Conservation (phyloP, 75 land plant species). For the Ceratopteris richardii region DNA sequence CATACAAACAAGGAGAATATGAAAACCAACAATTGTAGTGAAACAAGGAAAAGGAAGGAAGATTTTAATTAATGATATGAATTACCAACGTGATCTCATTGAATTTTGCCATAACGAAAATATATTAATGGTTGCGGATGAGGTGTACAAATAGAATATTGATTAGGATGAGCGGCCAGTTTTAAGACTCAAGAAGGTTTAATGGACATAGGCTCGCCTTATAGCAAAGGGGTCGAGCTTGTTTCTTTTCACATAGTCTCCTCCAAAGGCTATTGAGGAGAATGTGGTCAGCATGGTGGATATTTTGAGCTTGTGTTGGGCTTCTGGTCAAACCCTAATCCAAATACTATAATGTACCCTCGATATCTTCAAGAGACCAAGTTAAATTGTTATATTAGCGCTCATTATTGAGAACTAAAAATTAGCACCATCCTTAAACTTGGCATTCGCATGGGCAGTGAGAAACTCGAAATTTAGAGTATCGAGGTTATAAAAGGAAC, state of each 20-base stretch:
- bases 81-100: conserved; percentile 59
- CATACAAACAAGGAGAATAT: no score
- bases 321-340: conserved; percentile 93
- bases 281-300: conserved; percentile 98
- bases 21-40: no score
- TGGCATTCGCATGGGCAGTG: no score
- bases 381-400: no score
- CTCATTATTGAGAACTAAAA: no score
- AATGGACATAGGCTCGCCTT: conserved; percentile 74
- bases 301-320: conserved; percentile 94
- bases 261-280: conserved; percentile 96
- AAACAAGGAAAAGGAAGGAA: no score
- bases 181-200: conserved; percentile 93
- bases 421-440: no score
- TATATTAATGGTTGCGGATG: conserved; percentile 81
- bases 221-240: conserved; percentile 71
- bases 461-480: no score
- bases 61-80: no score
- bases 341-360: conserved; percentile 74
- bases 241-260: conserved; percentile 93
- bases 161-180: conserved; percentile 97
- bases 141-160: conserved; percentile 92
- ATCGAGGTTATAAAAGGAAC: no score
- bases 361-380: conserved; percentile 57
- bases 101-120: conserved; percentile 66